Base-by-base conservation (phyloP, 768 basidiomycete genomes). In the Pisolithus microcarpus region DNA sequence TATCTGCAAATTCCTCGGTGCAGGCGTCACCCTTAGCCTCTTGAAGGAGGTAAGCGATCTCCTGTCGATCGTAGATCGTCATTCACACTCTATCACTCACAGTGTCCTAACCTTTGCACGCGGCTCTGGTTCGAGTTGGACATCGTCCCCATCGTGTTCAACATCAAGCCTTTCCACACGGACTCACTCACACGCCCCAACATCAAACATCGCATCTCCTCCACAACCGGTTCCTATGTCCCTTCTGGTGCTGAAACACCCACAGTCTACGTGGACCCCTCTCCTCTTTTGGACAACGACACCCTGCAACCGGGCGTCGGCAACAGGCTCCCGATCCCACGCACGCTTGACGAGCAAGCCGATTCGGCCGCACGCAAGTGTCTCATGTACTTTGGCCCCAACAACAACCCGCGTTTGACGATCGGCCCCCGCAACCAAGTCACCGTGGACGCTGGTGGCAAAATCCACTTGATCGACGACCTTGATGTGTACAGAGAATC, bases 351-450 rank as follows among this genome's bases (percentile, higher is more conserved):
- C 55, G 87, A 91, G 59, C 89, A 91, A 66, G 85, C 87, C 26
- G 89, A 92, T 60, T 88, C 87, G 36, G 89, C 87, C 5, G 89
- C 84, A 31, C 84, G 89, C 63, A 91, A 91, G 65, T 83, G 81
- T 60, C 67, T 91, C 64, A 84, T 90, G 85, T 80, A 84, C 67
- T 89, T 80, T 58, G 87, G 87, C 18, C 87, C 88, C 18, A 76
- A 75, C 58, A 90, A 91, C 70, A 90, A 88, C 67, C 89, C 89
- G 21, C 84, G 89, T 57, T 76, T 91, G 24, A 79, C 72, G 63
- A 91, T 91, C 61, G 89, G 85, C 5, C 77, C 85, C 43, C 83
- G 87, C 56, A 91, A 94, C 66, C 85, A 88, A 59, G 92, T 94
- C 57, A 79, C 82, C 47, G 92, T 94, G 45, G 92, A 94, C 62